These are phyloP conservation scores for Pogostemon cablin DNA, from an alignment of 257 asterid genomes.

Conservation along the genomic window DNA sequence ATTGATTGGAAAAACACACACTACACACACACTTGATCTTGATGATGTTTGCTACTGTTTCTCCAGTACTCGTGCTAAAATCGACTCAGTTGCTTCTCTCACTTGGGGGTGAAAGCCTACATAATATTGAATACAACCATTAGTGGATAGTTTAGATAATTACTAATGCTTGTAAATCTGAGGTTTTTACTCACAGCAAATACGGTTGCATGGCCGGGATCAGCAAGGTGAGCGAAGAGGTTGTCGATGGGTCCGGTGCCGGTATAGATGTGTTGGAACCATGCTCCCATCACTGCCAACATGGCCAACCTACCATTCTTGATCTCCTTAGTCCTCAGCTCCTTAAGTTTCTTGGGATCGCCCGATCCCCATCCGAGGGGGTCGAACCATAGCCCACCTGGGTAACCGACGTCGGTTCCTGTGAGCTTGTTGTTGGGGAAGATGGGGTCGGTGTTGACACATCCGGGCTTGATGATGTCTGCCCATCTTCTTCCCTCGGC, in stretches of 20 bases:
- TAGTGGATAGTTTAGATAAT: not conserved
- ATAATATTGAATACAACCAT: slow-evolving; percentile 3
- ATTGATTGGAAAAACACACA: slow-evolving; percentile 47
- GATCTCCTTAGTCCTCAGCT: slow-evolving; percentile 94
- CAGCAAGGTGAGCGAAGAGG: slow-evolving; percentile 97
- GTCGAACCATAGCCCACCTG: slow-evolving; percentile 96
- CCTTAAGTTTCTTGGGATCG: slow-evolving; percentile 72
- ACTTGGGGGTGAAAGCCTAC: slow-evolving; percentile 89
- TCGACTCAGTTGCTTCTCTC: slow-evolving; percentile 39
- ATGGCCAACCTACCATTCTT: slow-evolving; percentile 94
- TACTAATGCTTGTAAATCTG: not conserved
- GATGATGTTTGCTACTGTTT: slow-evolving; percentile 37
- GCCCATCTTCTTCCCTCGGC: slow-evolving; percentile 99
- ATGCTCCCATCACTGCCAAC: slow-evolving; percentile 98
- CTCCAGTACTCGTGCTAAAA: slow-evolving; percentile 31
- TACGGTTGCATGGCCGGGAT: slow-evolving; percentile 93
- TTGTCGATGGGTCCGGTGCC: slow-evolving; percentile 97
- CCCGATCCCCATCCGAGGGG: slow-evolving; percentile 97
- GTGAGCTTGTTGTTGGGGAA: slow-evolving; percentile 99
- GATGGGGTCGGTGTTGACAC: slow-evolving; percentile 93
- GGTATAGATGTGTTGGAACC: slow-evolving; percentile 98
- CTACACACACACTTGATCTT: slow-evolving; percentile 2
- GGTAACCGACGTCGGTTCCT: slow-evolving; percentile 95
- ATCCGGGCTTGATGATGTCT: slow-evolving; percentile 89
- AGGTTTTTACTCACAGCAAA: slow-evolving; percentile 75